Conservation (phyloP, 164 flowering plant genomes). For the Magnolia kwangsiensis region DNA sequence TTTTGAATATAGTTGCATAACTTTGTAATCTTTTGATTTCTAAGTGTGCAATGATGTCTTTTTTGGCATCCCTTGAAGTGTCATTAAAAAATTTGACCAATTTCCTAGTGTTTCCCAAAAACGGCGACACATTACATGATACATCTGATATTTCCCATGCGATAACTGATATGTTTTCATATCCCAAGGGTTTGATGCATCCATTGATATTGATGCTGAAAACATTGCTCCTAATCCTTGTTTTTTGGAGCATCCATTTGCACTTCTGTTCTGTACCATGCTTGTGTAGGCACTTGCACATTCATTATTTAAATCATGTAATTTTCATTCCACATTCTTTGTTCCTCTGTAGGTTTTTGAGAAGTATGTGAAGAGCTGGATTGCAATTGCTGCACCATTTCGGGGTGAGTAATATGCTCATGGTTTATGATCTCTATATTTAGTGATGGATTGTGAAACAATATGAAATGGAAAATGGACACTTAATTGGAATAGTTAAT, state of each 20-base stretch:
- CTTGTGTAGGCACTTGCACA: background rate
- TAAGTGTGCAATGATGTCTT: no score
- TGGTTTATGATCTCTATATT: background rate
- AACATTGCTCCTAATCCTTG: background rate
- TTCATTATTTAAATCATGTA: background rate
- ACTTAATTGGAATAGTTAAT: background rate
- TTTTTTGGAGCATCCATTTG: background rate
- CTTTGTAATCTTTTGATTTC: no score
- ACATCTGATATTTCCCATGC: no score
- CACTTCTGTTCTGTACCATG: background rate
- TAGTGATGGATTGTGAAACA: background rate
- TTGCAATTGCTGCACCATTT: constrained; percentile 97
- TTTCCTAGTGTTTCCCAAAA: no score
- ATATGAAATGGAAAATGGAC: background rate
- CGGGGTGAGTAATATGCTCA: constrained; percentile 43
- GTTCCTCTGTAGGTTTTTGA: constrained; percentile 65
- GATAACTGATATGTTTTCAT: no score
- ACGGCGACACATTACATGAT: no score
- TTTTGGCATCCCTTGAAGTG: no score
- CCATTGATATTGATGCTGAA: no score
- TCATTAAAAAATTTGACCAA: no score
- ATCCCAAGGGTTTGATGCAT: no score
- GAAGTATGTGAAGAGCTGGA: constrained; percentile 96
- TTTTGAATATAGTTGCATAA: no score
- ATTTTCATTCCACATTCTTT: background rate